Base-by-base conservation (phyloP, 371 early-diverging fungal species). In the Circinella umbellata region DNA sequence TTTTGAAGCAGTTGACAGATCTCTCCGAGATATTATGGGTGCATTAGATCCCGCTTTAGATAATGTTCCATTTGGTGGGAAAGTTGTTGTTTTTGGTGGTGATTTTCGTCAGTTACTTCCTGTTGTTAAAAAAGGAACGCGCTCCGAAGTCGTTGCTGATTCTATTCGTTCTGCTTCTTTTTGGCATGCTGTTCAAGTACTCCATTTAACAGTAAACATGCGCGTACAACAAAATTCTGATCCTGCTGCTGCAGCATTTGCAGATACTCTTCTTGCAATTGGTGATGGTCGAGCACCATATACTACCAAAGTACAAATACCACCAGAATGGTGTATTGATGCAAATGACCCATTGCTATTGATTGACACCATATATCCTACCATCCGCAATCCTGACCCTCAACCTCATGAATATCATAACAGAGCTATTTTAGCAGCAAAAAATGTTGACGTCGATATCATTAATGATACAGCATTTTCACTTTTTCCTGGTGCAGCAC, bases 281-380 rank as follows among this genome's bases (percentile, higher is more conserved):
- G 60, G 60, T 60, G 60, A 60, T 60, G 60, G 60, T 38, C 27
- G 38, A 20, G 14, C 60, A n/a, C 60, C 60, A 60, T 8, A 60
- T 60, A 35, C 36, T 38, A 8, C 1, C 7, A 3, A 20, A 13
- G 18, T 60, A 13, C 9, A 60, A 38, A 60, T 60, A 13, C 60
- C 60, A 1, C 60, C 4, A 34, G 60, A 60, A 4, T 60, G 4
- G 60, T 27, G 60, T 35, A 60, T 60, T 42, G 42, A 42, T 3
- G 6, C 42, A 42, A 42, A 42, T 42, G 42, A 42, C 3, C 42
- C 3, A 54, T 7, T 54, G 15, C 3, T 11, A 20, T 54, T 54
- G 15, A 54, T 54, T 54, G 20, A 54, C 8, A 15, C n/a, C 8
- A 54, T 54, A 1, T 54, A 54, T 15, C 42, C 55, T 54, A 54